A percentile compares a stretch with the other conserved stretches of the same genome.
Evolutionary conservation across 2,329 filamentous ascomycete species (phyloP).

Genomic region (Botrytis porri): DNA sequence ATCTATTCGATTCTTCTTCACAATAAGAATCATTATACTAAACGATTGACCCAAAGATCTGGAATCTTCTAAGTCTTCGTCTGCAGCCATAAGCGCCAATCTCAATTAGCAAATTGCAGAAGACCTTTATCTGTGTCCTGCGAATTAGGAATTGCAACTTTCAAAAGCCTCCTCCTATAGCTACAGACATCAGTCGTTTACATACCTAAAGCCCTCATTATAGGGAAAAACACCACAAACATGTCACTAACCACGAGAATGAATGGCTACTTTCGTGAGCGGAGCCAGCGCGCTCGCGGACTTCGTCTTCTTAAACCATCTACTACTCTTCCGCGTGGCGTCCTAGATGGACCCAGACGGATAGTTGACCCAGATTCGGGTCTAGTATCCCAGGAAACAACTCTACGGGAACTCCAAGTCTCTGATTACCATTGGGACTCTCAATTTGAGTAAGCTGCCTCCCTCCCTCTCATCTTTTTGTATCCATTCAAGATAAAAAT

Average conservation of each 20-base stretch:
- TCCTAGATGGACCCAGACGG: not conserved
- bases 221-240: not conserved
- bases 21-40: not conserved
- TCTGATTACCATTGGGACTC: not conserved
- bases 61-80: no score
- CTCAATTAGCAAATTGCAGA: no score
- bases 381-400: not conserved
- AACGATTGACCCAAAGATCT: not conserved
- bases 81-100: not conserved
- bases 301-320: not conserved
- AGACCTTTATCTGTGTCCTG: not conserved
- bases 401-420: not conserved
- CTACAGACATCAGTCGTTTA: not conserved
- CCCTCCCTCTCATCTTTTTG: no score
- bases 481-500: not conserved
- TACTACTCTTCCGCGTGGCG: not conserved
- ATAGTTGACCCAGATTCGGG: slow-evolving; percentile 1
- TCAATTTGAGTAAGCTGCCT: not conserved
- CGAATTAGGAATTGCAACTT: not conserved
- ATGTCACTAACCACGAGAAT: not conserved
- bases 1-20: no score
- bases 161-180: not conserved
- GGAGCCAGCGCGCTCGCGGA: not conserved
- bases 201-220: not conserved
- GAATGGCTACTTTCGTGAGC: not conserved